Evolutionary conservation across 2,329 filamentous ascomycete genomes (phyloP), one percentile per base, ranked within the genome.

Genomic region (Exophiala phaeomuriformis): DNA sequence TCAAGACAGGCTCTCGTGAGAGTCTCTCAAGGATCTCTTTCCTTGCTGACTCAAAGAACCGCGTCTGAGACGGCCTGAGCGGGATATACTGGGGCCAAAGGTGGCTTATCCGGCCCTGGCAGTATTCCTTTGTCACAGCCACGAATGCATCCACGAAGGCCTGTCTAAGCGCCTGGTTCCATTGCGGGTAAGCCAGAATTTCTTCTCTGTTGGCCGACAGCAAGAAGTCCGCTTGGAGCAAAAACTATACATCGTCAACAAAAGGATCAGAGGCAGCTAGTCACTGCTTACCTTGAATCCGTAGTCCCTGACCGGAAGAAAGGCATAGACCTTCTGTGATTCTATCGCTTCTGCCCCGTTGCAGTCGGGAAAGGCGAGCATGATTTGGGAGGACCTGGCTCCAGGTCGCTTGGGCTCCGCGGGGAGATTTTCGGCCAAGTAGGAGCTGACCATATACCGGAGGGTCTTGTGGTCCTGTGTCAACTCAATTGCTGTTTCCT

Each of bases 271-370:
- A 3, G 4, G 8, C 30, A 37, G 33, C 19, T 19, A 37, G 33
- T 30, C 8, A 5, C 12, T n/a, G 29, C 48, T 27, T 7, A 51
- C 48, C 39, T 44, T 51, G 40, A 51, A 51, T 12, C 48, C 48
- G 33, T 51, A 51, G 19, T 51, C 48, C 37, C 48, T 42, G 27
- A 51, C 31, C 7, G 48, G 48, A 36, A 51, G 48, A 19, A 51
- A 51, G 3, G 48, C 48, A 27, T 51, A 51, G 4, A 51, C 48
- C 31, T 51, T 51, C 35, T 51, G 48, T 27, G 48, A 41, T n/a
- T 10, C 33, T 12, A 51, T 32, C 6, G 39, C 10, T 28, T 30
- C 5, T 7, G 29, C 12, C 9, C 44, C 48, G 7, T 12, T 28
- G 5, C 43, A 5, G 28, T 51, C 48, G 8, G 48, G 48, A 36